A percentile compares a stretch with the other conserved stretches of the same genome.
Conservation (phyloP, 768 basidiomycete species). For the Hebeloma cylindrosporum region DNA sequence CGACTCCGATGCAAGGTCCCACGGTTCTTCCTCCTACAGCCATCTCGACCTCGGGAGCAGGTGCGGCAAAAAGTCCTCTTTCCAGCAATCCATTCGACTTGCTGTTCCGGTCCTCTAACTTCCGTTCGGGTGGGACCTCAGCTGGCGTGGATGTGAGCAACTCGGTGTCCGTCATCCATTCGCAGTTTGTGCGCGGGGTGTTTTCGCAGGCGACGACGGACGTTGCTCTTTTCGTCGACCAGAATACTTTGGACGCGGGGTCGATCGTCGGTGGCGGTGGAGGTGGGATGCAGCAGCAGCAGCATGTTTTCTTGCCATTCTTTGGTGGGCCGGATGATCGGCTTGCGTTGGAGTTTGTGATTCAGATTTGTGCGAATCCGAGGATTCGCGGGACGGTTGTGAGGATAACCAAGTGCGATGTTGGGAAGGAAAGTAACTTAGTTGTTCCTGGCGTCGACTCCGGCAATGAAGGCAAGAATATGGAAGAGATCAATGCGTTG, state of each 20-base stretch:
- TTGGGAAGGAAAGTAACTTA: too few relatives aligned
- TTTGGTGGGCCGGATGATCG: slow-evolving; percentile 95
- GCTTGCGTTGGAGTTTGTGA: slow-evolving; percentile 78
- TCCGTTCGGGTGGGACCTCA: slow-evolving; percentile 17
- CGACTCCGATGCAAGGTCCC: slow-evolving; percentile 11
- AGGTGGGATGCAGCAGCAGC: slow-evolving; percentile 29
- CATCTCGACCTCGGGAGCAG: slow-evolving; percentile 4
- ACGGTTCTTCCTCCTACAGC: slow-evolving; percentile 14
- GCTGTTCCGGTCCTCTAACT: slow-evolving; percentile 44
- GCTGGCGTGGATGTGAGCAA: slow-evolving; percentile 15
- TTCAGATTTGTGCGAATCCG: slow-evolving; percentile 76
- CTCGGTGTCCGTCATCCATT: slow-evolving; percentile 59
- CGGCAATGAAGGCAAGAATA: slow-evolving; percentile 23
- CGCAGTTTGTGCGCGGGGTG: slow-evolving; percentile 81
- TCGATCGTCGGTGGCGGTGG: slow-evolving; percentile 13
- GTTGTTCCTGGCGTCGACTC: neutral
- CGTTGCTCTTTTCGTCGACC: slow-evolving; percentile 84
- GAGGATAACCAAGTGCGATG: slow-evolving; percentile 54
- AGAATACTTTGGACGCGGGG: slow-evolving; percentile 37
- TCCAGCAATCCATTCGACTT: slow-evolving; percentile 70
- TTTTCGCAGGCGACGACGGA: slow-evolving; percentile 72
- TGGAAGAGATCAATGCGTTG: slow-evolving; percentile 38
- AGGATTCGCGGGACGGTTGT: slow-evolving; percentile 74
- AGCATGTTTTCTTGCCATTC: slow-evolving; percentile 86
- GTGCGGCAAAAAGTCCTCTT: slow-evolving; percentile 15